Evolutionary conservation across 129 eudicot genomes (phyloP).

Genomic region (Centella asiatica): DNA sequence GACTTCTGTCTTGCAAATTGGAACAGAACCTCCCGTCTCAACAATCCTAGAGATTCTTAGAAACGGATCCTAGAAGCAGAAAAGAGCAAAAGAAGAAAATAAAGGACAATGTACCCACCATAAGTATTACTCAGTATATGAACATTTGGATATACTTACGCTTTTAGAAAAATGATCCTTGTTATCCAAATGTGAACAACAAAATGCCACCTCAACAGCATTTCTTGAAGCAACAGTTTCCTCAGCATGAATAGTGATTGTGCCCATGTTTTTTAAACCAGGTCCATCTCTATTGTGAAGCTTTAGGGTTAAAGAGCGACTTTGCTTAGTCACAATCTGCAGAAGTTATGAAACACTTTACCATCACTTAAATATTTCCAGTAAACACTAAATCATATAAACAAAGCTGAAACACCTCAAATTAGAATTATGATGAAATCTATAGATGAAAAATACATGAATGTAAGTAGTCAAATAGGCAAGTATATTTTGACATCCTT

Average conservation of each 20-base stretch:
- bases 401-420: no score
- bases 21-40: constrained; percentile 62
- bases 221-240: constrained; percentile 68
- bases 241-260: constrained; percentile 74
- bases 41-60: constrained; percentile 72
- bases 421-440: no score
- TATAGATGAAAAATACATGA: no score
- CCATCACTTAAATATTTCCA: no score
- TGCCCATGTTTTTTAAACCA: constrained; percentile 44
- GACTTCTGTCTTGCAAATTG: constrained; percentile 92
- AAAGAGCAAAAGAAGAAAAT: constrained; percentile 1
- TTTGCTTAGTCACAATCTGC: constrained; percentile 72
- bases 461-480: no score
- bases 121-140: not conserved
- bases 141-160: constrained; percentile 34
- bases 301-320: constrained; percentile 56
- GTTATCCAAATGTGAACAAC: constrained; percentile 66
- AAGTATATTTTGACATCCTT: no score
- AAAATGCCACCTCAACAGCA: constrained; percentile 67
- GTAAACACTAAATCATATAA: no score
- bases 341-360: not conserved
- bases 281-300: constrained; percentile 43
- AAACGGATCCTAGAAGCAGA: constrained; percentile 70
- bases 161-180: constrained; percentile 82
- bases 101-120: constrained; percentile 5